Evolutionary conservation across 805 yeast species (phyloP).

Genomic region (Candida suzukii): DNA sequence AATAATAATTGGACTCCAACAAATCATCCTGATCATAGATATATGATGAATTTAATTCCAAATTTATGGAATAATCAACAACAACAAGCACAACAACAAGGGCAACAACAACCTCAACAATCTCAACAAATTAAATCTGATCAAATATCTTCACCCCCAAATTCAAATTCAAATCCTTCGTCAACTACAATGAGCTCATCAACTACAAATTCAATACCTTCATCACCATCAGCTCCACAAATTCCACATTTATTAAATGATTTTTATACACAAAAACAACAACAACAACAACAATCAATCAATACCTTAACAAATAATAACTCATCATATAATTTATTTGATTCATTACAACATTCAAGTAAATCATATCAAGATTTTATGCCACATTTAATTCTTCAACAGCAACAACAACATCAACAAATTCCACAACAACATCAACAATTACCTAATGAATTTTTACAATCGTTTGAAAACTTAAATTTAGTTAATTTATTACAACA

Average conservation of each 20-base stretch:
- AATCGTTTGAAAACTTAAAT: not conserved
- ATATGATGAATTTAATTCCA: conserved; percentile 20
- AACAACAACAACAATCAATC: not conserved
- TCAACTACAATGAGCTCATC: conserved; percentile 1
- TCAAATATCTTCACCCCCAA: not conserved
- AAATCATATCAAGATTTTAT: not conserved
- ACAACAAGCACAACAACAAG: not conserved
- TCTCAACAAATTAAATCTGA: too few species aligned
- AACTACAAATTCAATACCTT: conserved; percentile 1
- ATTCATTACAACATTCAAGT: not conserved
- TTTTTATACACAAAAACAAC: conserved; percentile 21
- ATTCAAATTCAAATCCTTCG: not conserved
- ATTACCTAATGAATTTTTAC: conserved; percentile 4
- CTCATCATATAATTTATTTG: too few species aligned
- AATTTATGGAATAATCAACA: conserved; percentile 16
- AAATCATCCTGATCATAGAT: not conserved
- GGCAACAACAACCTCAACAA: not conserved
- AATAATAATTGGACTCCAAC: not conserved
- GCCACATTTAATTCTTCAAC: not conserved
- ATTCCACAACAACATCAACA: conserved; percentile 14
- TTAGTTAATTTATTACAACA: conserved; percentile 15
- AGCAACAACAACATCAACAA: not conserved
- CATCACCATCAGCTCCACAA: conserved; percentile 3
- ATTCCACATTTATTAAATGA: not conserved
- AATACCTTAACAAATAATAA: too few species aligned